These are phyloP conservation scores for Aspergillus aculeatus DNA, from an alignment of 2,329 filamentous ascomycete species.

Conservation along the genomic window DNA sequence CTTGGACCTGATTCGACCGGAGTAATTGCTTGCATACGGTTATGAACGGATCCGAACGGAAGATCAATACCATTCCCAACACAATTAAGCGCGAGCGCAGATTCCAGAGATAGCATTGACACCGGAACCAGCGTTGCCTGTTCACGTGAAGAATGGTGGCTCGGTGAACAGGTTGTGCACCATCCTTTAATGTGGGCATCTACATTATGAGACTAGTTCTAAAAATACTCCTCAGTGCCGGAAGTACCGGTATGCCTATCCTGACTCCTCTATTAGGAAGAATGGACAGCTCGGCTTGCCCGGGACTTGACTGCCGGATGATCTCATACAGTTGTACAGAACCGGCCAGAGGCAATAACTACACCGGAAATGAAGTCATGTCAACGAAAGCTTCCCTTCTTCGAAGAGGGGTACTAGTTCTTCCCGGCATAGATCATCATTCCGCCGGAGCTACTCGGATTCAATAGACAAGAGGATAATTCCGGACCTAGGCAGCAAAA, in stretches of 20 bases:
- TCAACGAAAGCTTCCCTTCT: background rate
- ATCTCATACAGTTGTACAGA: background rate
- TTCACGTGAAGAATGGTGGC: background rate
- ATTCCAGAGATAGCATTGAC: background rate
- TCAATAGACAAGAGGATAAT: background rate
- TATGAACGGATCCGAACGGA: background rate
- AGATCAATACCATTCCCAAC: background rate
- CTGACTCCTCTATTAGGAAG: background rate
- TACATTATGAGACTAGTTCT: background rate
- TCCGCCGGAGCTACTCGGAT: background rate
- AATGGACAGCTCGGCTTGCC: background rate
- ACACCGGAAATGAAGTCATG: background rate
- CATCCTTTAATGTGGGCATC: too few relatives aligned
- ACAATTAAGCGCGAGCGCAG: background rate
- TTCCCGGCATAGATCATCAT: too few relatives aligned
- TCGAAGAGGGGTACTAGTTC: background rate
- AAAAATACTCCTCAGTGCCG: background rate
- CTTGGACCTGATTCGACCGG: conserved; percentile 23
- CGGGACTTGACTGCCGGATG: background rate
- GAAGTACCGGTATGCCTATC: background rate
- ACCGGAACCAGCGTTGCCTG: background rate
- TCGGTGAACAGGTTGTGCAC: too few relatives aligned
- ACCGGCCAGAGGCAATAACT: background rate
- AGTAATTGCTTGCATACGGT: background rate
- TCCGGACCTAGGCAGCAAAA: background rate